Percentiles rank a stretch among this genome's conserved stretches.
Evolutionary conservation across 805 yeast species (phyloP).

Genomic region (Lachancea quebecensis): DNA sequence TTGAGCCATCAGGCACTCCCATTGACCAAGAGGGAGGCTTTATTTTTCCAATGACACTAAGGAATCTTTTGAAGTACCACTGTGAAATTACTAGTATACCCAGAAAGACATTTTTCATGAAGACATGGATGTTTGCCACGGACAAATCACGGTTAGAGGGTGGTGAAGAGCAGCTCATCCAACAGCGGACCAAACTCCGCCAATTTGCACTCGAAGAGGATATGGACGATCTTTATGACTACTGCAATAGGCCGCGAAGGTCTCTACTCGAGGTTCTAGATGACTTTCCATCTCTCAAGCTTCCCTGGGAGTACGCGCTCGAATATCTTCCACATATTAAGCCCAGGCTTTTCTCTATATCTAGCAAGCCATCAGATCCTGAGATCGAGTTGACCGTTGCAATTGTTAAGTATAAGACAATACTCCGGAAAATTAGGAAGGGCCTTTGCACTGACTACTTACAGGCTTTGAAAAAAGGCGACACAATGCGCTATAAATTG

Average conservation of each 20-base stretch:
- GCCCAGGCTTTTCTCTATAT: constrained; percentile 81
- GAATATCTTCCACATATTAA: constrained; percentile 74
- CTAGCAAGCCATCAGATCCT: constrained; percentile 44
- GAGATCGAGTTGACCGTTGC: constrained; percentile 69
- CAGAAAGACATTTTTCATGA: constrained; percentile 69
- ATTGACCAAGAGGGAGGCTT: constrained; percentile 49
- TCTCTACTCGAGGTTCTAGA: constrained; percentile 75
- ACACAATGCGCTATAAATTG: constrained; percentile 45
- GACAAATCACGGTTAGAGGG: constrained; percentile 34
- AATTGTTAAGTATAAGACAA: constrained; percentile 79
- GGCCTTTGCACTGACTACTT: constrained; percentile 85
- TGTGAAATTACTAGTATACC: constrained; percentile 81
- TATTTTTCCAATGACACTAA: constrained; percentile 54
- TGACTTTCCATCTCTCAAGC: constrained; percentile 69
- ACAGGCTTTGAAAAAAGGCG: constrained; percentile 41
- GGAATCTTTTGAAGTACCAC: constrained; percentile 70
- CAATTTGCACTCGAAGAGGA: constrained; percentile 71
- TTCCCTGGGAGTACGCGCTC: constrained; percentile 69
- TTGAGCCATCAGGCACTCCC: constrained; percentile 24
- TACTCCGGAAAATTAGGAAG: constrained; percentile 62
- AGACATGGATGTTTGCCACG: constrained; percentile 66
- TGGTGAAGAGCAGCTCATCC: constrained; percentile 33
- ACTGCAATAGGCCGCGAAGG: constrained; percentile 89
- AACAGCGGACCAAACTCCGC: constrained; percentile 67
- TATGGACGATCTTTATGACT: constrained; percentile 76